These are phyloP conservation scores for Liquidambar formosana DNA, from an alignment of 164 flowering plant genomes.

Conservation along the genomic window DNA sequence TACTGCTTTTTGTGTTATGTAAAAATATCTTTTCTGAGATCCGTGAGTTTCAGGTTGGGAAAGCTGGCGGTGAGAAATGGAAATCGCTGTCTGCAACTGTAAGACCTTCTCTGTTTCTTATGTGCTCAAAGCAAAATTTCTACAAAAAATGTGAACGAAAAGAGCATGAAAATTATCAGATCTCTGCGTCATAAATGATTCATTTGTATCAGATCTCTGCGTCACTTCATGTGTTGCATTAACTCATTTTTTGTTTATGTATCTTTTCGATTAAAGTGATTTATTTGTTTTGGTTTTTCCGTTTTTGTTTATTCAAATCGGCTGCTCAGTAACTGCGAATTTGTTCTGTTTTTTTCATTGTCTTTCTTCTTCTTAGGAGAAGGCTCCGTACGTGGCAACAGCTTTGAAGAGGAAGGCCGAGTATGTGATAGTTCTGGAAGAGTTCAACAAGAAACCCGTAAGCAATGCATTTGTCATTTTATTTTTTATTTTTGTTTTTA, in stretches of 20 bases:
- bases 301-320: background rate
- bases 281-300: background rate
- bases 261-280: background rate
- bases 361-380: conserved; percentile 18
- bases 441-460: conserved; percentile 13
- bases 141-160: too few relatives aligned
- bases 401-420: conserved; percentile 30
- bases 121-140: too few relatives aligned
- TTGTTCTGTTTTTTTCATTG: background rate
- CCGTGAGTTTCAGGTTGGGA: conserved; percentile 21
- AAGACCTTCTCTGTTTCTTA: conserved; percentile 13
- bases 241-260: too few relatives aligned
- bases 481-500: too few relatives aligned
- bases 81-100: conserved; percentile 35
- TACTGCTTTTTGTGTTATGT: background rate
- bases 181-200: too few relatives aligned
- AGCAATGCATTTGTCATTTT: too few relatives aligned
- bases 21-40: too few relatives aligned
- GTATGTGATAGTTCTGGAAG: conserved; percentile 26
- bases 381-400: conserved; percentile 26
- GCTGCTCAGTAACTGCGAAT: background rate
- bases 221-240: too few relatives aligned
- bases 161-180: too few relatives aligned
- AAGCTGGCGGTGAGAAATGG: conserved; percentile 42
- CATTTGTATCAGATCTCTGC: too few relatives aligned